Evolutionary conservation across 129 eudicot species (phyloP).

Genomic region (Tanacetum coccineum): DNA sequence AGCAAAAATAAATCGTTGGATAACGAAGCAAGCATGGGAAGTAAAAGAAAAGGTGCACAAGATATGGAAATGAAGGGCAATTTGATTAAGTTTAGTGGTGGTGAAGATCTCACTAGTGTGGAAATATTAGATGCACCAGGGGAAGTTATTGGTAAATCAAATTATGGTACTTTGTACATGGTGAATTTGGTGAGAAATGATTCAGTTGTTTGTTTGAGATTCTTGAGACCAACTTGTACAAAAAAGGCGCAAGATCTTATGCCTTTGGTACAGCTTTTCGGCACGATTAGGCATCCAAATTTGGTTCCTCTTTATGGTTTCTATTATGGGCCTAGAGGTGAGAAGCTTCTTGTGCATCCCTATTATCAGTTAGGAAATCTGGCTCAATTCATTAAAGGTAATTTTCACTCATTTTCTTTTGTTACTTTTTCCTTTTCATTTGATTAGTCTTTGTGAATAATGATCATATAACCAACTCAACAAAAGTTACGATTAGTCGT

Average conservation of each 20-base stretch:
- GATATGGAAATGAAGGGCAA: conserved; percentile 40
- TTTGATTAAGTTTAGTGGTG: conserved; percentile 66
- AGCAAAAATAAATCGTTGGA: conserved; percentile 34
- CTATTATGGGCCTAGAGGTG: conserved; percentile 88
- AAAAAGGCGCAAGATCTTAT: conserved; percentile 47
- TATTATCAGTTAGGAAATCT: conserved; percentile 57
- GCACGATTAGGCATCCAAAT: conserved; percentile 73
- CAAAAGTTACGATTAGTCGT: too few relatives aligned
- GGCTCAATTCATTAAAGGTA: conserved; percentile 82
- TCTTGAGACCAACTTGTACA: conserved; percentile 90
- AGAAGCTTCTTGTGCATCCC: conserved; percentile 90
- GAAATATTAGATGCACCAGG: conserved; percentile 93
- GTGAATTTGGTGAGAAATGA: conserved; percentile 49
- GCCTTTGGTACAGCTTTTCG: conserved; percentile 49
- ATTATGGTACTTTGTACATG: conserved; percentile 76
- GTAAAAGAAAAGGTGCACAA: conserved; percentile 31
- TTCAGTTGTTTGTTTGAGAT: conserved; percentile 63
- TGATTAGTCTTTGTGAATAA: not conserved
- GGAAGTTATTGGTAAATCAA: conserved; percentile 84
- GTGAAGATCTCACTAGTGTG: conserved; percentile 54
- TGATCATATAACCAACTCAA: not conserved
- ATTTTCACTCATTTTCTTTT: not conserved
- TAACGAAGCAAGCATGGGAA: conserved; percentile 40
- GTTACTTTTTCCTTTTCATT: not conserved
- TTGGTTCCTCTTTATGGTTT: conserved; percentile 83